phyloP scores from a whole-genome alignment of 2,329 filamentous ascomycete genomes.

The Fusarium ambrosium region DNA sequence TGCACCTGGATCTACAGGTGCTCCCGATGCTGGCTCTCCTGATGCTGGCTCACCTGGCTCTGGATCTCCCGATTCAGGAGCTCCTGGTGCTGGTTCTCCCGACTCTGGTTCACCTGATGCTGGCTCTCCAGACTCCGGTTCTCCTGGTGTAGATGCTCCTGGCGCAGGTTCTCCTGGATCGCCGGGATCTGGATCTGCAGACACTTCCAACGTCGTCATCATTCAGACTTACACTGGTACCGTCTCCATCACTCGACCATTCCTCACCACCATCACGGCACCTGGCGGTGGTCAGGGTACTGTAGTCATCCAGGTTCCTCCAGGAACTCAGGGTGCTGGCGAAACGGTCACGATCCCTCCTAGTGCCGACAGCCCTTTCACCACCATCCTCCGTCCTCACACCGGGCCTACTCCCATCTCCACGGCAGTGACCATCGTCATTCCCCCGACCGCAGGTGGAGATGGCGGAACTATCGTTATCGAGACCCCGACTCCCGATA shows the following conservation, averaged over 20 bases:
- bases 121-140: background rate
- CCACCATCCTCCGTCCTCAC: constrained; percentile 30
- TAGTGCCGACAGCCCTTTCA: constrained; percentile 27
- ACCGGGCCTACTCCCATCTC: constrained; percentile 23
- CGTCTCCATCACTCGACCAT: constrained; percentile 24
- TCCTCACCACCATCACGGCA: constrained; percentile 23
- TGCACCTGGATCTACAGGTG: constrained; percentile 5
- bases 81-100: background rate
- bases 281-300: constrained; percentile 23
- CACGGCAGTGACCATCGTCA: constrained; percentile 29
- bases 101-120: background rate
- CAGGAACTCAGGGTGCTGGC: constrained; percentile 19
- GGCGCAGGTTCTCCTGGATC: background rate
- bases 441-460: constrained; percentile 24
- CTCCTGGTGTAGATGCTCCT: background rate
- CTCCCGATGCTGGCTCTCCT: background rate
- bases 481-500: constrained; percentile 26
- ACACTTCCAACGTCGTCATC: constrained; percentile 25
- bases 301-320: constrained; percentile 34
- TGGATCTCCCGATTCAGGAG: background rate
- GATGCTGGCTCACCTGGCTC: background rate
- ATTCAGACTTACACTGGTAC: constrained; percentile 38
- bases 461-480: constrained; percentile 35
- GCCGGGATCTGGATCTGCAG: background rate
- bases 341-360: constrained; percentile 35